Conservation (phyloP, 805 yeast genomes). For the Candida rishiriensis region DNA sequence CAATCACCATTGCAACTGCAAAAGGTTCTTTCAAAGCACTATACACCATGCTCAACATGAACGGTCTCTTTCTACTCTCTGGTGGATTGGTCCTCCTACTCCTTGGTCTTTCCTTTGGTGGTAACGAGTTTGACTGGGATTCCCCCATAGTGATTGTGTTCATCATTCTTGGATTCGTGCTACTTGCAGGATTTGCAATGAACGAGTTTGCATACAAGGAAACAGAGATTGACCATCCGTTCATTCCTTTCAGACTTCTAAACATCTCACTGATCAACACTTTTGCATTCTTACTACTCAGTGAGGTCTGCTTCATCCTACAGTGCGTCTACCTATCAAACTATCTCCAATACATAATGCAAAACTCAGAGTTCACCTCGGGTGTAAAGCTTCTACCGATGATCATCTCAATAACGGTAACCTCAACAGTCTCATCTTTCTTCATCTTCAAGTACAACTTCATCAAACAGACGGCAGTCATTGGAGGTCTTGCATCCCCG, state of each 20-base stretch:
- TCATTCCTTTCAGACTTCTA: slow-evolving; percentile 41
- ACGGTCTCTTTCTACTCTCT: slow-evolving; percentile 37
- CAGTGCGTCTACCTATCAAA: slow-evolving; percentile 35
- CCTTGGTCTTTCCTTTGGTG: slow-evolving; percentile 56
- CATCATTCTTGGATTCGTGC: slow-evolving; percentile 42
- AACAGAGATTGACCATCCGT: slow-evolving; percentile 30
- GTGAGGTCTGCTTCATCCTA: slow-evolving; percentile 40
- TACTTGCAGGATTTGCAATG: slow-evolving; percentile 31
- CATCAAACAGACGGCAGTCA: slow-evolving; percentile 38
- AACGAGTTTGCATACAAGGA: slow-evolving; percentile 32
- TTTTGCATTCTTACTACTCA: slow-evolving; percentile 14
- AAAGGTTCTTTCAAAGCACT: background rate
- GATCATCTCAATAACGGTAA: slow-evolving; percentile 39
- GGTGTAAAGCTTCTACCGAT: slow-evolving; percentile 45
- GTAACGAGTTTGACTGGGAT: slow-evolving; percentile 48
- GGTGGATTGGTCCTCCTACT: slow-evolving; percentile 43
- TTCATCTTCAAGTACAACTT: slow-evolving; percentile 33
- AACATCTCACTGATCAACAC: slow-evolving; percentile 20
- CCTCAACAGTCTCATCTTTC: slow-evolving; percentile 37
- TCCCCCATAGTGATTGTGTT: slow-evolving; percentile 49
- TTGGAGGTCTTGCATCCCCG: slow-evolving; percentile 36
- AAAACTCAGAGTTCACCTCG: slow-evolving; percentile 38
- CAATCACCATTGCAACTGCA: background rate
- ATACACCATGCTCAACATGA: slow-evolving; percentile 4
- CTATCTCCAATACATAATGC: slow-evolving; percentile 47